Evolutionary conservation across 305 asterid genomes (phyloP).

Genomic region (Fraxinus floribunda): DNA sequence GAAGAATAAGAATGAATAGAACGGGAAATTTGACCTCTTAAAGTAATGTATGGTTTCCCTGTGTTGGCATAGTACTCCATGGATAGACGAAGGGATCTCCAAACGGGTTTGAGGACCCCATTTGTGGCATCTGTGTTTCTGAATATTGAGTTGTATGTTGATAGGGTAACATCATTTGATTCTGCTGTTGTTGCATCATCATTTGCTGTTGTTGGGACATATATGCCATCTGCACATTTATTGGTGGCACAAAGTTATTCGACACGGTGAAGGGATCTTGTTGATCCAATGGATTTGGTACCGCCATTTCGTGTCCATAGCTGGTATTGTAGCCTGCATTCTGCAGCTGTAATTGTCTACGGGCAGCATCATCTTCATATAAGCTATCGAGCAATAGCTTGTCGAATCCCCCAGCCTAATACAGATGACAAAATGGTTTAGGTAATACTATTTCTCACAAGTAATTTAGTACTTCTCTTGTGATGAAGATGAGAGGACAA

Average conservation of each 20-base stretch:
- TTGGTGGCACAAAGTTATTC: slow-evolving; percentile 44
- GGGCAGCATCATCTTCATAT: slow-evolving; percentile 62
- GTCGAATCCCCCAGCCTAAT: slow-evolving; percentile 82
- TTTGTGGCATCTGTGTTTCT: neutral
- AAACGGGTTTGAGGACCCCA: slow-evolving; percentile 15
- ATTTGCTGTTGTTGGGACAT: slow-evolving; percentile 59
- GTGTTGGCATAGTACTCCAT: slow-evolving; percentile 34
- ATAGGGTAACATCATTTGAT: slow-evolving; percentile 32
- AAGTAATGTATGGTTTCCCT: slow-evolving; percentile 38
- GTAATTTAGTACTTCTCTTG: too few relatives aligned
- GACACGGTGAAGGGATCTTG: slow-evolving; percentile 69
- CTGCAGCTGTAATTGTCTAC: slow-evolving; percentile 61
- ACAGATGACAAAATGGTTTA: neutral
- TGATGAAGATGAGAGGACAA: neutral
- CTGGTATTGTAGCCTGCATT: slow-evolving; percentile 63
- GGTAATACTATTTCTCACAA: too few relatives aligned
- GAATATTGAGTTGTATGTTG: slow-evolving; percentile 5
- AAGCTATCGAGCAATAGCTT: slow-evolving; percentile 73
- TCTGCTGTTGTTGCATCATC: slow-evolving; percentile 28
- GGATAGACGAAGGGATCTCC: slow-evolving; percentile 45
- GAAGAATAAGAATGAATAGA: slow-evolving; percentile 4
- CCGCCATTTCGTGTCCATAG: slow-evolving; percentile 39
- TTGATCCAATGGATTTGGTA: slow-evolving; percentile 39
- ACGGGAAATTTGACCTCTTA: slow-evolving; percentile 14
- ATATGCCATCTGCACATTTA: slow-evolving; percentile 57